phyloP scores from a whole-genome alignment of 768 basidiomycete genomes.

The Neoboletus subvelutipes region DNA sequence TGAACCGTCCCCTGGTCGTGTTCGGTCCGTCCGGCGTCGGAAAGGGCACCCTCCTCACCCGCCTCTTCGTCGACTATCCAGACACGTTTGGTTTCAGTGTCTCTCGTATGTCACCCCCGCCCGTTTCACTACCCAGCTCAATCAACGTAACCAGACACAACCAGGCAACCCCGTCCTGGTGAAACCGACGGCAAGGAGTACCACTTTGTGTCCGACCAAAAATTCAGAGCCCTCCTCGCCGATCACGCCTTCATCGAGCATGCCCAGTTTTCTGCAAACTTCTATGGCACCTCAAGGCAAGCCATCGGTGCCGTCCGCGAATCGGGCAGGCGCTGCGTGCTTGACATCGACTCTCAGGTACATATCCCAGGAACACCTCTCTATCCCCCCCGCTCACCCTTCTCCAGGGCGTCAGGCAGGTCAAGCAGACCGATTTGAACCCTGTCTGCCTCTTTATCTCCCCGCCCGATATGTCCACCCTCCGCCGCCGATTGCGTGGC shows the following conservation, averaged over 20 bases:
- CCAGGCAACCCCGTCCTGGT: slow-evolving; percentile 77
- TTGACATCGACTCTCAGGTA: slow-evolving; percentile 95
- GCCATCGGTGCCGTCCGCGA: slow-evolving; percentile 68
- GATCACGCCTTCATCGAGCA: slow-evolving; percentile 88
- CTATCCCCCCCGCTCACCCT: neutral
- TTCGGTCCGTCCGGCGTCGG: slow-evolving; percentile 94
- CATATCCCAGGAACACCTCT: neutral
- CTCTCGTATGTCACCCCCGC: slow-evolving; percentile 60
- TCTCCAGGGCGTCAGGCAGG: slow-evolving; percentile 83
- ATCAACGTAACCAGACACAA: slow-evolving; percentile 64
- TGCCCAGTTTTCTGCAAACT: slow-evolving; percentile 90
- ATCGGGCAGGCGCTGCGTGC: slow-evolving; percentile 78
- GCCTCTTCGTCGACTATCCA: slow-evolving; percentile 78
- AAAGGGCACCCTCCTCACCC: slow-evolving; percentile 85
- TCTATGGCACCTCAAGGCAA: slow-evolving; percentile 87
- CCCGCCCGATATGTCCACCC: slow-evolving; percentile 74
- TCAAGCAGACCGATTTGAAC: slow-evolving; percentile 78
- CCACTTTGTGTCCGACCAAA: slow-evolving; percentile 73
- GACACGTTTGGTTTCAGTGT: slow-evolving; percentile 91
- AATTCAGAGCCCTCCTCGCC: slow-evolving; percentile 67
- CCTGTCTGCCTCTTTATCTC: slow-evolving; percentile 92
- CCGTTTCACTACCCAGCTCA: neutral
- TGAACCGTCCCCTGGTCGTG: slow-evolving; percentile 66
- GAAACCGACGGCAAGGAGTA: slow-evolving; percentile 85
- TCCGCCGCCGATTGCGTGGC: slow-evolving; percentile 67